phyloP scores from a whole-genome alignment of 768 basidiomycete genomes.

The Lepiota brunneoincarnata region DNA sequence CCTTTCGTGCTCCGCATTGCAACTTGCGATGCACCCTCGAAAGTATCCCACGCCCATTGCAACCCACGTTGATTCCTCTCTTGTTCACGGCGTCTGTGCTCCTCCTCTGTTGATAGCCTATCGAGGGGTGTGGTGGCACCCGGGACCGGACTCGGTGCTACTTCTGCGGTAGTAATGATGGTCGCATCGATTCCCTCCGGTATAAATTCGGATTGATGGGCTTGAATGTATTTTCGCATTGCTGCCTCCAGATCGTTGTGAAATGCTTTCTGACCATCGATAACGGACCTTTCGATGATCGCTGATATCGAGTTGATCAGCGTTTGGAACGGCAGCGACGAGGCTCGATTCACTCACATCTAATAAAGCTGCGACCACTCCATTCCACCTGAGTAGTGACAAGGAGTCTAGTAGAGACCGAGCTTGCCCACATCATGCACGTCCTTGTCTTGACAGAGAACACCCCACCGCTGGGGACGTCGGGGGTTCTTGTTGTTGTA shows the following conservation, averaged over 20 bases:
- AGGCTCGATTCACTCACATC: conserved; percentile 46
- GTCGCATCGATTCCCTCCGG: conserved; percentile 73
- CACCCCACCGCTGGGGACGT: conserved; percentile 91
- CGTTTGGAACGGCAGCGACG: not conserved
- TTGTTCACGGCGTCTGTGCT: conserved; percentile 61
- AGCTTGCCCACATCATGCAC: conserved; percentile 92
- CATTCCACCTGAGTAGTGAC: conserved; percentile 94
- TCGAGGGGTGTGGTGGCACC: conserved; percentile 12
- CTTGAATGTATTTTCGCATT: conserved; percentile 87
- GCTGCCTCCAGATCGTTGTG: conserved; percentile 79
- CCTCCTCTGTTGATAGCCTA: conserved; percentile 31
- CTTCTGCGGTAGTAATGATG: conserved; percentile 33
- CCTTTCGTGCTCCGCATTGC: conserved; percentile 67
- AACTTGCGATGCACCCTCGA: conserved; percentile 73
- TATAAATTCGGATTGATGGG: conserved; percentile 87
- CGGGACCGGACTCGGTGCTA: conserved; percentile 11
- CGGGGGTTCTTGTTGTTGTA: conserved; percentile 90
- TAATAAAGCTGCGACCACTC: conserved; percentile 96
- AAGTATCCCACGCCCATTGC: conserved; percentile 89
- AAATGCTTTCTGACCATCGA: conserved; percentile 90
- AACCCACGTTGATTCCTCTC: conserved; percentile 70
- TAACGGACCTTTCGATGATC: conserved; percentile 87
- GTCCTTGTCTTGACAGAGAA: conserved; percentile 94
- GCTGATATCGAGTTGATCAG: conserved; percentile 41
- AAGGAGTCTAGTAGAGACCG: conserved; percentile 70